Evolutionary conservation across 1,284 basidiomycete species (phyloP).

Genomic region (Cronartium quercuum): DNA sequence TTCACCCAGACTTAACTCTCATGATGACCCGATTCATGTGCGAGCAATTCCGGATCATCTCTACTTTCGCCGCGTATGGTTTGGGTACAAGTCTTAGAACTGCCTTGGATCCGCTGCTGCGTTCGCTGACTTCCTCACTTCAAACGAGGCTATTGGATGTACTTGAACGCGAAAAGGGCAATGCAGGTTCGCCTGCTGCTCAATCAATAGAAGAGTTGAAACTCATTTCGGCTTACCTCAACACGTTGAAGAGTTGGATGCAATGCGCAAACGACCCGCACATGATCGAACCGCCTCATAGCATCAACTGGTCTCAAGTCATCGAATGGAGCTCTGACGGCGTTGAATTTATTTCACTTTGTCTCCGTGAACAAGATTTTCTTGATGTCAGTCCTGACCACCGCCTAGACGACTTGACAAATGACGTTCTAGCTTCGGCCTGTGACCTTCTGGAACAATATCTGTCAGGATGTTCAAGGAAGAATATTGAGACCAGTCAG

Average conservation of each 20-base stretch:
- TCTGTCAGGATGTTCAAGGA: constrained; percentile 8
- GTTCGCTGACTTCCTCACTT: constrained; percentile 12
- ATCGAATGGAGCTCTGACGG: constrained; percentile 19
- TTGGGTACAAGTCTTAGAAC: constrained; percentile 30
- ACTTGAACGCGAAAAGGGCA: not conserved
- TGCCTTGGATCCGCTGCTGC: constrained; percentile 21
- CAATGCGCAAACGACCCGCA: constrained; percentile 34
- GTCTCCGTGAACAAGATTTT: not conserved
- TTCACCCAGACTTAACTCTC: not conserved
- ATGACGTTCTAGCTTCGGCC: constrained; percentile 7
- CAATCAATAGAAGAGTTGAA: constrained; percentile 6
- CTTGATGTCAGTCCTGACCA: not conserved
- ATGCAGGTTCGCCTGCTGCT: not conserved
- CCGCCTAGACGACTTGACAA: not conserved
- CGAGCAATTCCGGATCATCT: constrained; percentile 13
- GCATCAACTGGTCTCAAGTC: constrained; percentile 38
- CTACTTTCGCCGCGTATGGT: constrained; percentile 28
- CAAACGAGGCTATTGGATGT: not conserved
- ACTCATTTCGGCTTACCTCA: constrained; percentile 29
- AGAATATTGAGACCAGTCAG: not conserved
- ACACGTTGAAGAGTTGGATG: constrained; percentile 26
- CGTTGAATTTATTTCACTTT: constrained; percentile 23
- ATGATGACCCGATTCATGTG: constrained; percentile 23
- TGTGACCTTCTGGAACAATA: constrained; percentile 12
- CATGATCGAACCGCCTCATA: constrained; percentile 35